Evolutionary conservation across 805 yeast species (phyloP), one percentile per base, ranked within the genome.

Genomic region (Schwanniomyces sp.): DNA sequence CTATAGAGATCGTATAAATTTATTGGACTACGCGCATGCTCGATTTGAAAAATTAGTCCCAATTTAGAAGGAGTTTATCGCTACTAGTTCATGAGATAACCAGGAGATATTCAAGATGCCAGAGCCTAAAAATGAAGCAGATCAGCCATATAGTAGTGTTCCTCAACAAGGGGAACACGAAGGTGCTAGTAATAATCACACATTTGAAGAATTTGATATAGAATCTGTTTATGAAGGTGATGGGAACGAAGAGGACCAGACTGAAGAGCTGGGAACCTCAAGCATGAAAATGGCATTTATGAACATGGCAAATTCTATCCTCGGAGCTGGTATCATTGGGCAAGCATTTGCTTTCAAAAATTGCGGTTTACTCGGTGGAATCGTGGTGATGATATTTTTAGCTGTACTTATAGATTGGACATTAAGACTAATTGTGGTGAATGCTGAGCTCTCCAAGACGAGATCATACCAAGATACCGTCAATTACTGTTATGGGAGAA

Each of bases 241-340:
- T 16, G 38, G 39, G 34, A 34, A 37, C 16, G 51, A 47, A 26
- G 46, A 49, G 14, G 50, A 40, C 4, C 56, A 39, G 28, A 30
- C 30, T 17, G 38, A 46, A 4, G 64, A 59, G 21, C 49, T 53
- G 17, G 76, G 75, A 4, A 61, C 63, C 17, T 70, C 76, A 10
- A 61, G 55, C 51, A 75, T 91, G 77, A 80, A 78, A 48, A 86
- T 86, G 89, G 97, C 97, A 5, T 91, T 91, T 60, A 88, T 91
- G 95, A 92, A 92, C 66, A 91, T 91, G 96, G 96, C 97, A 8
- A 91, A 91, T 66, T 86, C 95, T 16, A 92, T 92, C 51, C 74
- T 92, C 6, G 98, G 98, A 0, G 97, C 98, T 0, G 98, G 98
- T 7, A 88, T 92, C 45, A 89, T 92, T 28, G 96, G 97, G 1